Conservation (phyloP, 371 early-diverging fungal species). For the Smittium culicis region DNA sequence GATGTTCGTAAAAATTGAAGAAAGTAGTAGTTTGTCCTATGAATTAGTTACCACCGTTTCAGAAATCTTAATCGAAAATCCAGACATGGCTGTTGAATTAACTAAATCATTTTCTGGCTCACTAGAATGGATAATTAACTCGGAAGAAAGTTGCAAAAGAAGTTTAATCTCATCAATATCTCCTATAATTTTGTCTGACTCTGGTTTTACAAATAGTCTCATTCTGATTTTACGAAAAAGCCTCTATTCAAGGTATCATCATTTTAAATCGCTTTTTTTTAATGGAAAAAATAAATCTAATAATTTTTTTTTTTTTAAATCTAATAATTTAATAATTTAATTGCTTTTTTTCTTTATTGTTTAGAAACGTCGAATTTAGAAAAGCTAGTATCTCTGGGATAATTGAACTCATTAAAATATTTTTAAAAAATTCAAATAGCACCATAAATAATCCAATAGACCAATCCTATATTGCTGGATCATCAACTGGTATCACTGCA, state of each 20-base stretch:
- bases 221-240: conserved; percentile 28
- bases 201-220: conserved; percentile 18
- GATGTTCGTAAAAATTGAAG: conserved; percentile 12
- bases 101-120: too few species aligned
- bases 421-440: conserved; percentile 9
- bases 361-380: conserved; percentile 19
- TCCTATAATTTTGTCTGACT: conserved; percentile 21
- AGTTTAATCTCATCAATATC: conserved; percentile 11
- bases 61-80: neutral
- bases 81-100: neutral
- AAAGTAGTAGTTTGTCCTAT: neutral
- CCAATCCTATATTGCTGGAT: neutral
- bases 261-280: too few species aligned
- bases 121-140: conserved; percentile 20
- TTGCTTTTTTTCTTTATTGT: neutral
- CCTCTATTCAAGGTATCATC: conserved; percentile 23
- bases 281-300: too few species aligned
- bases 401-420: conserved; percentile 13
- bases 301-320: neutral
- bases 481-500: neutral
- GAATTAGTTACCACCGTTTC: neutral
- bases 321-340: neutral
- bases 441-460: neutral
- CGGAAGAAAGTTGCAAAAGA: conserved; percentile 12
- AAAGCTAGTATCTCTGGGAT: conserved; percentile 21